Evolutionary conservation across 768 basidiomycete genomes (phyloP), one percentile per base, ranked within the genome.

Genomic region (Hypholoma fasciculare): DNA sequence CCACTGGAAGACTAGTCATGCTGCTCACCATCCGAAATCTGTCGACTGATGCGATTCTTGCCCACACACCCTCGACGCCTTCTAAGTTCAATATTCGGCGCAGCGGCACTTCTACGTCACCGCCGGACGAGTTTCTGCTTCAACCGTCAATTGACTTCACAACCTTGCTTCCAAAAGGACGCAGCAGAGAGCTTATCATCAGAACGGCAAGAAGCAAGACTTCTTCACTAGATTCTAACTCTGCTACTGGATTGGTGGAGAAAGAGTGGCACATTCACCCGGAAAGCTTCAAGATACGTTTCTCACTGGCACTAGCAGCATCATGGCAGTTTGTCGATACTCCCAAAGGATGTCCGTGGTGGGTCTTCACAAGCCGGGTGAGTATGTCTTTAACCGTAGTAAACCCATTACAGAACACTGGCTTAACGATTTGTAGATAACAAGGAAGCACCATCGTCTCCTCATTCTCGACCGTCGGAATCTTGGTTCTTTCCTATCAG

Each of bases 391-490:
- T 34, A 55, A 19, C 44, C 47, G 9, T 47, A 19, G 6, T 34
- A 34, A 5, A 9, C 7, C 9, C 9, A 13, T 44, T 36, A 5
- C 20, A n/a, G 46, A 20, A 19, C 44, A 30, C 23, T 30, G 27
- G 52, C 39, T 23, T n/a, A 37, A 55, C 34, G 53, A 39, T 2
- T 9, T 58, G n/a, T 58, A 89, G 87, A 63, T 81, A 7, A 74
- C 78, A 8, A 72, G 71, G 53, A 75, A 72, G 47, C 76, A 78
- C 48, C 73, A 78, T 54, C 74, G 72, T 55, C 61, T 94, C 14
- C 63, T 85, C 4, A 76, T 93, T 19, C 68, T 94, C 34, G 82
- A 83, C n/a, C 77, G 73, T 44, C 78, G 92, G 56, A 75, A 84
- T 54, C 67, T 86, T 52, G 74, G 81, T 5, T 79, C 82, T 2